Evolutionary conservation across 2,329 filamentous ascomycete species (phyloP).

Genomic region (Claviceps africana): DNA sequence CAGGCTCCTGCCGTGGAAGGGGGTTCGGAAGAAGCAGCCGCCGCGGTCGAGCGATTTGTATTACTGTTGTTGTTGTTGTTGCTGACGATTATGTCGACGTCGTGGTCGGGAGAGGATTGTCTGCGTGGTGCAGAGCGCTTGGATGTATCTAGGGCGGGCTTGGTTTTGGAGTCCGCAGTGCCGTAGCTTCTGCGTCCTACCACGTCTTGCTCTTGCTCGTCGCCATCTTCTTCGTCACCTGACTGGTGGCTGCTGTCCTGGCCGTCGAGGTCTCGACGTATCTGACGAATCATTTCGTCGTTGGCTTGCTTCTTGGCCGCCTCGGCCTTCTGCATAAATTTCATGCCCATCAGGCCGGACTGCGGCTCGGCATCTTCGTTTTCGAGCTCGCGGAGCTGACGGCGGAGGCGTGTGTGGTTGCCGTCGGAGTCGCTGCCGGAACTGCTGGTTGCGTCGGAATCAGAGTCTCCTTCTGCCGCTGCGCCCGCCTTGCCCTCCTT

Average conservation of each 20-base stretch:
- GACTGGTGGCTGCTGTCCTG: conserved; percentile 34
- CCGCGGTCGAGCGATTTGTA: conserved; percentile 7
- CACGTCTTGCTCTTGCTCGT: conserved; percentile 33
- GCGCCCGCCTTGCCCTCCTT: conserved; percentile 55
- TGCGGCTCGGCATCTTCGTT: conserved; percentile 37
- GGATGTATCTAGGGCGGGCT: conserved; percentile 17
- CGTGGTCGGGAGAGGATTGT: conserved; percentile 13
- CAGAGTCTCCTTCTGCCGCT: conserved; percentile 24
- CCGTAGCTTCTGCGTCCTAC: conserved; percentile 61
- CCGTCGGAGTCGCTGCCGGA: conserved; percentile 36
- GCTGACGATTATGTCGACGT: conserved; percentile 16
- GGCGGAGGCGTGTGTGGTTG: conserved; percentile 35
- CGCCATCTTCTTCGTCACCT: conserved; percentile 11
- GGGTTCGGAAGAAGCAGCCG: conserved; percentile 10
- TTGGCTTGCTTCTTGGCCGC: conserved; percentile 65
- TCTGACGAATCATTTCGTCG: conserved; percentile 56
- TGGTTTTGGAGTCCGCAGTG: conserved; percentile 16
- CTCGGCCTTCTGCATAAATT: conserved; percentile 89
- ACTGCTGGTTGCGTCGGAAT: conserved; percentile 40
- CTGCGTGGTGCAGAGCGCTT: conserved; percentile 15
- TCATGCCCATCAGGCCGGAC: conserved; percentile 66
- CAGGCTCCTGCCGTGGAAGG: conserved; percentile 24
- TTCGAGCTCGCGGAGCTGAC: conserved; percentile 29
- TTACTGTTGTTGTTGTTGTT: conserved; percentile 9
- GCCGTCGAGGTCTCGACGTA: conserved; percentile 59